These are phyloP conservation scores for Hypoxylon perforatum DNA, from an alignment of 495 filamentous ascomycete species.

Conservation along the genomic window DNA sequence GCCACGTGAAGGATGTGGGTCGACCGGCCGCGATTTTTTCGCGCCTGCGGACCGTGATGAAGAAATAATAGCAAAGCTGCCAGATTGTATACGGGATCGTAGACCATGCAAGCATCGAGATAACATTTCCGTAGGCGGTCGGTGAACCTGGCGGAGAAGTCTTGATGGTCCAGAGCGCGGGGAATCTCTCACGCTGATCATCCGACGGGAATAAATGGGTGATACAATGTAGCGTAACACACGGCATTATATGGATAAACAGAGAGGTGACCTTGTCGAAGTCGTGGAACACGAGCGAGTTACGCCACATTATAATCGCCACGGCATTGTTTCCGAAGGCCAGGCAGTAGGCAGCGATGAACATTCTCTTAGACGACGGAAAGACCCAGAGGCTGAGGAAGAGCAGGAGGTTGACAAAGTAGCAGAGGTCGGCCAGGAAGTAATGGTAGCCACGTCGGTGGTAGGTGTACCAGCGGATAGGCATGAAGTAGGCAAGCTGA, in stretches of 20 bases:
- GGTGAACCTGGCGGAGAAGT: slow-evolving; percentile 74
- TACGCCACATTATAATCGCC: slow-evolving; percentile 99
- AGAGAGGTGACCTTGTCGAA: slow-evolving; percentile 96
- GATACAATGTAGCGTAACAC: slow-evolving; percentile 88
- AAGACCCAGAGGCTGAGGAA: slow-evolving; percentile 90
- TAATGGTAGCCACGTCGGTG: slow-evolving; percentile 93
- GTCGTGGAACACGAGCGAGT: slow-evolving; percentile 96
- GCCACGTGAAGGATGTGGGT: slow-evolving; percentile 97
- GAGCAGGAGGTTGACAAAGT: slow-evolving; percentile 93
- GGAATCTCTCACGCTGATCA: slow-evolving; percentile 77
- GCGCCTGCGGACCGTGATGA: slow-evolving; percentile 90
- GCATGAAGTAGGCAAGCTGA: slow-evolving; percentile 94
- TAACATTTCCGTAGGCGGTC: slow-evolving; percentile 78
- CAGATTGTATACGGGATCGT: slow-evolving; percentile 91
- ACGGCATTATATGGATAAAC: slow-evolving; percentile 99
- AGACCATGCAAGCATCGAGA: slow-evolving; percentile 92
- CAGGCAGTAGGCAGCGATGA: slow-evolving; percentile 92
- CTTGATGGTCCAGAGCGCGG: slow-evolving; percentile 86
- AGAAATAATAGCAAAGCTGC: slow-evolving; percentile 90
- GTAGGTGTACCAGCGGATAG: slow-evolving; percentile 91
- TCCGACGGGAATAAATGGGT: slow-evolving; percentile 80
- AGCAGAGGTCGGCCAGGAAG: slow-evolving; percentile 96
- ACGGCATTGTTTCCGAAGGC: slow-evolving; percentile 96
- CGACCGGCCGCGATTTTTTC: slow-evolving; percentile 96
- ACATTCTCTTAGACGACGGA: slow-evolving; percentile 87